Evolutionary conservation across 2,329 filamentous ascomycete species (phyloP).

Genomic region (Paracoccidioides lutzii): DNA sequence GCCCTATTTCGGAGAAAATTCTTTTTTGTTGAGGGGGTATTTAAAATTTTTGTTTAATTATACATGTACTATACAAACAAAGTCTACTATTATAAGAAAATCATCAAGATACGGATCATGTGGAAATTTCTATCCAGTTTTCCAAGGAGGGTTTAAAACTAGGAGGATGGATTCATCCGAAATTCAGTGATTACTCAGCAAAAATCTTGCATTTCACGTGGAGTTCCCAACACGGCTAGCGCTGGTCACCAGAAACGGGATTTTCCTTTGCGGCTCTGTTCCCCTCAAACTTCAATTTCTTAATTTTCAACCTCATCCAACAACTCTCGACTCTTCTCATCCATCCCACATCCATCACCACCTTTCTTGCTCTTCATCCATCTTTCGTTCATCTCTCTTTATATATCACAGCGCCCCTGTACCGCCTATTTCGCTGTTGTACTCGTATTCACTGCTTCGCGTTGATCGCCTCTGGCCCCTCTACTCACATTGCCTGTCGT

Average conservation of each 20-base stretch:
- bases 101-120: no score
- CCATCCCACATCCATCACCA: slow-evolving; percentile 7
- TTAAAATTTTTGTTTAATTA: no score
- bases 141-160: no score
- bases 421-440: slow-evolving; percentile 6
- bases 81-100: no score
- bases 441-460: slow-evolving; percentile 6
- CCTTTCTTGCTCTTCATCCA: neutral
- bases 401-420: neutral
- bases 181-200: neutral
- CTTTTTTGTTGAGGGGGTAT: no score
- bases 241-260: neutral
- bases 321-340: neutral
- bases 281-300: neutral
- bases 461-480: neutral
- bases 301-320: slow-evolving; percentile 2
- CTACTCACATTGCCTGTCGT: neutral
- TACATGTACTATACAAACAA: no score
- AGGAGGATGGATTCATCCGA: no score
- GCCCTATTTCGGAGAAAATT: no score
- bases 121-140: no score
- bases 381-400: neutral
- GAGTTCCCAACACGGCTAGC: neutral
- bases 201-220: neutral
- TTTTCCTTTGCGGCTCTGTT: neutral